These are phyloP conservation scores for Mortierella sp. DNA, from an alignment of 371 early-diverging fungal genomes.

Conservation along the genomic window DNA sequence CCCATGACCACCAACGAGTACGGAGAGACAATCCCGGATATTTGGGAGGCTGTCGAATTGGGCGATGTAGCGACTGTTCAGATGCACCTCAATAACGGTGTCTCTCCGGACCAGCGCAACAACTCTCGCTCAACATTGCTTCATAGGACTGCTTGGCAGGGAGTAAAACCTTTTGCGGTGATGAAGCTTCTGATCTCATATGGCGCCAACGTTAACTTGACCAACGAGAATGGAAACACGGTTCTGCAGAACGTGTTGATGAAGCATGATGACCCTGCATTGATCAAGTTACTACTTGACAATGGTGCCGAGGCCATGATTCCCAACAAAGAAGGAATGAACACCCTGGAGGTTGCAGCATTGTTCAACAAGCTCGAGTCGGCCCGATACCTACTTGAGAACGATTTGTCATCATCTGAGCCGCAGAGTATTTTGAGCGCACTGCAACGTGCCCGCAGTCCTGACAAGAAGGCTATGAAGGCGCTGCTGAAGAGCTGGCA, in stretches of 20 bases:
- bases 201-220: constrained; percentile 46
- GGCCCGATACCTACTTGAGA: constrained; percentile 41
- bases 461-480: constrained; percentile 49
- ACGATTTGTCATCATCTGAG: constrained; percentile 41
- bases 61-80: constrained; percentile 44
- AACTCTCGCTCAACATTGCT: constrained; percentile 42
- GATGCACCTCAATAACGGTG: constrained; percentile 39
- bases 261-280: constrained; percentile 43
- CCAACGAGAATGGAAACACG: constrained; percentile 51
- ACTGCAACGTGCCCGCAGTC: constrained; percentile 36
- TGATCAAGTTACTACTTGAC: constrained; percentile 45
- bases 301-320: constrained; percentile 53
- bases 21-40: constrained; percentile 27
- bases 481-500: constrained; percentile 40
- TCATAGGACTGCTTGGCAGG: constrained; percentile 50
- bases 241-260: constrained; percentile 50
- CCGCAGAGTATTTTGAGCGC: constrained; percentile 34
- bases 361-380: constrained; percentile 45
- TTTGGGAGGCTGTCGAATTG: constrained; percentile 47
- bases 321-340: constrained; percentile 48
- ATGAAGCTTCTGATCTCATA: constrained; percentile 47
- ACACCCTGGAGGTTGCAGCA: constrained; percentile 47
- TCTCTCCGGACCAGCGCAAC: constrained; percentile 50
- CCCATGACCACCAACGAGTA: constrained; percentile 16
- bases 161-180: constrained; percentile 34